Evolutionary conservation across 1,284 basidiomycete species (phyloP).

Genomic region (Tranzscheliella williamsii): DNA sequence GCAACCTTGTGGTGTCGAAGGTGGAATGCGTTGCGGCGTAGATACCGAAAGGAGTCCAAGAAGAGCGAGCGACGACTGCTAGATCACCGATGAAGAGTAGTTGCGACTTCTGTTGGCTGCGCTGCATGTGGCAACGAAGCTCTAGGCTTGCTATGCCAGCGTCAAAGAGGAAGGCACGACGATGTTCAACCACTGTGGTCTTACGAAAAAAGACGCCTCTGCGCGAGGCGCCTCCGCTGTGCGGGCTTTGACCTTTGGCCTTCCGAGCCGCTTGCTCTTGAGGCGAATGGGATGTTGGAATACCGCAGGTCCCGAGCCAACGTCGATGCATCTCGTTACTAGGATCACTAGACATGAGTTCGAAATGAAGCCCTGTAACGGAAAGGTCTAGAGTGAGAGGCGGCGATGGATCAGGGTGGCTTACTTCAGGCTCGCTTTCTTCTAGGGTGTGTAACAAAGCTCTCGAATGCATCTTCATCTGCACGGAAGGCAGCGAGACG

Average conservation of each 20-base stretch:
- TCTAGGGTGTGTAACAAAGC: background rate
- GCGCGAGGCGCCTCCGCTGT: background rate
- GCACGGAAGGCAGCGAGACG: conserved; percentile 25
- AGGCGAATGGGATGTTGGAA: background rate
- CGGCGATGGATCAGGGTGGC: too few relatives aligned
- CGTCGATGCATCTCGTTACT: conserved; percentile 44
- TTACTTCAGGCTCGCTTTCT: too few relatives aligned
- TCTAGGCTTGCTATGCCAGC: conserved; percentile 28
- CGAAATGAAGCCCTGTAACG: conserved; percentile 34
- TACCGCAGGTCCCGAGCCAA: conserved; percentile 56
- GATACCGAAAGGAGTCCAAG: conserved; percentile 56
- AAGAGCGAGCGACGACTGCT: conserved; percentile 17
- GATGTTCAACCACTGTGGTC: conserved; percentile 28
- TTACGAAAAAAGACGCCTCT: background rate
- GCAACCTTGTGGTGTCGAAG: conserved; percentile 7
- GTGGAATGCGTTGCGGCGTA: conserved; percentile 5
- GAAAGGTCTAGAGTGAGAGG: conserved; percentile 12
- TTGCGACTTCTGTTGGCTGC: conserved; percentile 1
- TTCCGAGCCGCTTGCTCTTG: background rate
- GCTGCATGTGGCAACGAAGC: conserved; percentile 12
- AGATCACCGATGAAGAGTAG: conserved; percentile 35
- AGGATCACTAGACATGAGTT: conserved; percentile 41
- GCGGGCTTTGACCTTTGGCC: too few relatives aligned
- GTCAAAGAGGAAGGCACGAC: conserved; percentile 44
- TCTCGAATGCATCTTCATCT: too few relatives aligned